Evolutionary conservation across 2,329 filamentous ascomycete genomes (phyloP).

Genomic region (Metarhizium anisopliae): DNA sequence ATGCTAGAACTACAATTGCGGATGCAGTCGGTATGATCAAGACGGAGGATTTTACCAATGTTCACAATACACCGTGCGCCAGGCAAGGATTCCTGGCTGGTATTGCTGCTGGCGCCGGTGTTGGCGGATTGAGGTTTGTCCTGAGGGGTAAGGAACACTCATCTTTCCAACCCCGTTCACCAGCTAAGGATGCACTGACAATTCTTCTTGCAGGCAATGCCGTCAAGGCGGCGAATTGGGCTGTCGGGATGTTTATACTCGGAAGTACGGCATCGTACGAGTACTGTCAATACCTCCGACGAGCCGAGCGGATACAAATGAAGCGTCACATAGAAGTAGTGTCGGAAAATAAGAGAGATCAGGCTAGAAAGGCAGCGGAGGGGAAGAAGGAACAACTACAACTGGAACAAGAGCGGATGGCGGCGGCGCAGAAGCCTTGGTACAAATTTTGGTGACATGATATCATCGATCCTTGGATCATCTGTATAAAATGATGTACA

Average conservation of each 20-base stretch:
- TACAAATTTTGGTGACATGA: conserved; percentile 45
- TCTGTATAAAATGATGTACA: neutral
- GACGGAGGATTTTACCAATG: conserved; percentile 56
- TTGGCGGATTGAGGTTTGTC: conserved; percentile 67
- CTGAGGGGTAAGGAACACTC: conserved; percentile 53
- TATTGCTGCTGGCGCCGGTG: conserved; percentile 67
- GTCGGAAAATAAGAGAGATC: conserved; percentile 40
- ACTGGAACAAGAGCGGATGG: conserved; percentile 22
- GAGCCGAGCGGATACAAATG: conserved; percentile 73
- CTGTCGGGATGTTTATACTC: conserved; percentile 66
- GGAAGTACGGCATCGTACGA: conserved; percentile 69
- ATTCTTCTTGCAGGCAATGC: conserved; percentile 18
- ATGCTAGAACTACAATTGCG: conserved; percentile 29
- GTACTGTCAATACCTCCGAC: conserved; percentile 68
- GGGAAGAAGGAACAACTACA: conserved; percentile 26
- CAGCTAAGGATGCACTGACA: neutral
- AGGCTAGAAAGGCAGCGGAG: conserved; percentile 35
- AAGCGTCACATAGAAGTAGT: conserved; percentile 67
- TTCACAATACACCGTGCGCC: conserved; percentile 76
- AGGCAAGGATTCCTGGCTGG: conserved; percentile 75
- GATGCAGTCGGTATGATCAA: conserved; percentile 62
- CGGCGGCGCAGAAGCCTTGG: conserved; percentile 35
- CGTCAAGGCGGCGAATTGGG: conserved; percentile 66
- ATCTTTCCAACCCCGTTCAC: neutral
- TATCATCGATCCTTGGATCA: neutral